Base-by-base conservation (phyloP, 192 early-diverging fungal species). In the Backusella liffmaniae region DNA sequence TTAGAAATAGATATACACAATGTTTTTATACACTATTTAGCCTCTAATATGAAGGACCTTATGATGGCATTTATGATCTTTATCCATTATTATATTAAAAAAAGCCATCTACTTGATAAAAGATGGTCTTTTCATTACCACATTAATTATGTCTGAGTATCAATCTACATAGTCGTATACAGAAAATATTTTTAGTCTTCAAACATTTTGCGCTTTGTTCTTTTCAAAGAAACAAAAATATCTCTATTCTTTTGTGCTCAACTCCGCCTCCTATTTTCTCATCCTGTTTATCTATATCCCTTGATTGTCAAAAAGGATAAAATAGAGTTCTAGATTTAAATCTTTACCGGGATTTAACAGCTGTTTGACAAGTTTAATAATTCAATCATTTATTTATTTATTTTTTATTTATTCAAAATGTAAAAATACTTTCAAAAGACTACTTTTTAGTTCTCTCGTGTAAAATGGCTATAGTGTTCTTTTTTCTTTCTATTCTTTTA, bases 291-390 rank as follows among this genome's bases (percentile, higher is more conserved):
- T 59, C 8, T 21, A 59, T 51, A 15, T 26, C 23, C 53, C 53
- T 59, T 26, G 53, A 26, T 59, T 59, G n/a, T 59, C 23, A 59
- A 59, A 23, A 10, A 59, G 46, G 46, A 49, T 49, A 59, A 59
- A 59, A 59, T 59, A 59, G 23, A 59, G 53, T 59, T 59, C 53
- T 59, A 59, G 53, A 59, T 59, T 59, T 21, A 21, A 59, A 59
- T 21, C 23, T 59, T 49, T 59, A 59, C 53, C 53, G 53, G 53
- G 53, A 59, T 23, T 59, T 59, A 59, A 23, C n/a, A 59, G 23
- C 26, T 59, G 53, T 59, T 59, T 59, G 53, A 59, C 53, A 59
- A 59, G 53, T 26, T 49, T 49, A 49, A 49, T 49, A 49, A 49
- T 26, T 59, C 23, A 59, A 26, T 59, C 7, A 59, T 59, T 59